Base-by-base conservation (phyloP, 2,329 filamentous ascomycete species). In the Claviceps paspali region DNA sequence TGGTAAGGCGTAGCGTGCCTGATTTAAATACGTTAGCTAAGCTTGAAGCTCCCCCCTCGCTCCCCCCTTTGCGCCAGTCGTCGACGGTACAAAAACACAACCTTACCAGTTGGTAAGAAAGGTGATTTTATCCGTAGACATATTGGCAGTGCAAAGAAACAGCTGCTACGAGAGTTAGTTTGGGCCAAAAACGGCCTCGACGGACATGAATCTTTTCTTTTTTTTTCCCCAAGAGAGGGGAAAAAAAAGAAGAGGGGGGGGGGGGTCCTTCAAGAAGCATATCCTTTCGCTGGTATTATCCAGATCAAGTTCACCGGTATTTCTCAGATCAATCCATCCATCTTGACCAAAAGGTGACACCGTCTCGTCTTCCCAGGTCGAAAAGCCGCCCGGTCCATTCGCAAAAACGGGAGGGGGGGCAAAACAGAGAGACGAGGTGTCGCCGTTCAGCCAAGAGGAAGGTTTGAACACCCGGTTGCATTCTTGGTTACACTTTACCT, bases 261-360 rank as follows among this genome's bases (percentile, higher is more conserved):
- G n/a, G 19, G 19, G 32, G 14, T 30, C 35, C 39, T 32, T 41
- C 68, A 74, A 74, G 73, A 79, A 79, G 79, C 79, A 83, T 78
- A 73, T 83, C 75, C 79, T 83, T 83, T 78, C 80, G 79, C 79
- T 82, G 77, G 77, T 70, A 82, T 82, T 82, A 79, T 77, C 75
- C 76, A 81, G 77, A 81, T 82, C 79, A 83, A 83, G 79, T 84
- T 82, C 69, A 64, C 65, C 76, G 77, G 77, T 82, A 78, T 80
- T 71, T 82, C 76, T 81, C 76, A 81, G 76, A 78, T 55, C 56
- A 52, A 51, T 18, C n/a, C 29, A n/a, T n/a, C 29, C 15, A 17
- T 18, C 29, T 30, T 30, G 14, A 14, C 15, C 4, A 14, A 30
- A 19, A n/a, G n/a, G n/a, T n/a, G n/a, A n/a, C n/a, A n/a, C n/a